Conservation (phyloP, 257 asterid genomes). For the Gardenia jasminoides region DNA sequence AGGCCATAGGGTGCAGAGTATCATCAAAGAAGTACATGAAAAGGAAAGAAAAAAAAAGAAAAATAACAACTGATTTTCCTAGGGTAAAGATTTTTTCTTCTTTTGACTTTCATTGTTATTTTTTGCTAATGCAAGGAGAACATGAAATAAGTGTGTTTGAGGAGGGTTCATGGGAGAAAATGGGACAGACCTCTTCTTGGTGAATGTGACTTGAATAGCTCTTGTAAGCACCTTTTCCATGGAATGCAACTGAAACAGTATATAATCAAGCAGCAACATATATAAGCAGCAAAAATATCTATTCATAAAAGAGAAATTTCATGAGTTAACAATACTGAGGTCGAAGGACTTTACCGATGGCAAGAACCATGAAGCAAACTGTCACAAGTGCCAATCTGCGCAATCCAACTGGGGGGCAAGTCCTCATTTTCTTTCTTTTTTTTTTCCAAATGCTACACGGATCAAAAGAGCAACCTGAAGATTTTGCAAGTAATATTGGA, state of each 20-base stretch:
- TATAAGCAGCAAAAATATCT: background rate
- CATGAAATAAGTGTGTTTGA: background rate
- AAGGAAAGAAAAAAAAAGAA: no score
- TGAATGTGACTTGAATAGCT: constrained; percentile 22
- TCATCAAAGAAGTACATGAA: no score
- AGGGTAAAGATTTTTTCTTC: no score
- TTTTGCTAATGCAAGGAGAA: no score
- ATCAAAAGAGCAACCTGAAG: no score
- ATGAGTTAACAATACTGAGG: constrained; percentile 52
- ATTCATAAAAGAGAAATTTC: background rate
- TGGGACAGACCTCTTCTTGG: constrained; percentile 36
- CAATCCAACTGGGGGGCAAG: constrained; percentile 13
- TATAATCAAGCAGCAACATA: background rate
- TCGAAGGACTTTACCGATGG: constrained; percentile 43
- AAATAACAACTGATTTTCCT: no score
- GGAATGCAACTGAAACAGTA: constrained; percentile 33
- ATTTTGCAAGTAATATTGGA: background rate
- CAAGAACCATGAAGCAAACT: constrained; percentile 37
- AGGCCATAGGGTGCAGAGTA: no score
- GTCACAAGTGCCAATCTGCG: constrained; percentile 31
- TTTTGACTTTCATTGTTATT: no score
- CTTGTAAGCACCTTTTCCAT: constrained; percentile 40
- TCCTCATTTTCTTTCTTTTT: background rate
- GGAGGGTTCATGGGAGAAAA: background rate
- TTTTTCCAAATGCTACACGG: no score